Conservation (phyloP, 441 rosid species). For the Raphanus hybrid region DNA sequence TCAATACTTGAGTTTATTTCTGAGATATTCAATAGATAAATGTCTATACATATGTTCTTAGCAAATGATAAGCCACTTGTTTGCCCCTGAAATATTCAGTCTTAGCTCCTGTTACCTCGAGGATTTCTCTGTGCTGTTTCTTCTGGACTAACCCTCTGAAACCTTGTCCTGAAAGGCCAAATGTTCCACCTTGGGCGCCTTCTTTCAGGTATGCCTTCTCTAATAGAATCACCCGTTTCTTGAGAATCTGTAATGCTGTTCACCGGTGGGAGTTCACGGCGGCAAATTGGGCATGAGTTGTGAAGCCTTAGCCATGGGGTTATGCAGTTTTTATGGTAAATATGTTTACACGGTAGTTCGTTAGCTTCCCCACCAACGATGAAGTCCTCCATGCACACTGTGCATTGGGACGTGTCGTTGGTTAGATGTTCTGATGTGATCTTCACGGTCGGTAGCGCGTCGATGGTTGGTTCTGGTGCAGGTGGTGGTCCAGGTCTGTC, state of each 20-base stretch:
- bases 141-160: slow-evolving; percentile 48
- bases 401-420: slow-evolving; percentile 49
- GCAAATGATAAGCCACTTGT: background rate
- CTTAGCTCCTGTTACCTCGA: slow-evolving; percentile 48
- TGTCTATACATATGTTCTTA: slow-evolving; percentile 14
- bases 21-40: no score
- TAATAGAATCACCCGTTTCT: slow-evolving; percentile 12
- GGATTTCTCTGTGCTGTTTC: slow-evolving; percentile 33
- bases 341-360: slow-evolving; percentile 74
- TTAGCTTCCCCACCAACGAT: slow-evolving; percentile 70
- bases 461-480: slow-evolving; percentile 54
- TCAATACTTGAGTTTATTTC: background rate
- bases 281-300: slow-evolving; percentile 83
- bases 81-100: no score
- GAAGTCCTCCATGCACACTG: slow-evolving; percentile 74
- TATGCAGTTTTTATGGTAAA: slow-evolving; percentile 69
- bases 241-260: slow-evolving; percentile 3
- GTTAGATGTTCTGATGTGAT: slow-evolving; percentile 53
- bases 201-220: slow-evolving; percentile 37
- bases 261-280: slow-evolving; percentile 48
- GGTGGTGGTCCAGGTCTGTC: slow-evolving; percentile 77
- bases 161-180: slow-evolving; percentile 54
- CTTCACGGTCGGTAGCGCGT: slow-evolving; percentile 57
- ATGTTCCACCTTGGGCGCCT: slow-evolving; percentile 51
- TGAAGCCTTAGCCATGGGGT: slow-evolving; percentile 81